Base-by-base conservation (phyloP, 2,329 filamentous ascomycete genomes). In the Diaporthe nobilis region DNA sequence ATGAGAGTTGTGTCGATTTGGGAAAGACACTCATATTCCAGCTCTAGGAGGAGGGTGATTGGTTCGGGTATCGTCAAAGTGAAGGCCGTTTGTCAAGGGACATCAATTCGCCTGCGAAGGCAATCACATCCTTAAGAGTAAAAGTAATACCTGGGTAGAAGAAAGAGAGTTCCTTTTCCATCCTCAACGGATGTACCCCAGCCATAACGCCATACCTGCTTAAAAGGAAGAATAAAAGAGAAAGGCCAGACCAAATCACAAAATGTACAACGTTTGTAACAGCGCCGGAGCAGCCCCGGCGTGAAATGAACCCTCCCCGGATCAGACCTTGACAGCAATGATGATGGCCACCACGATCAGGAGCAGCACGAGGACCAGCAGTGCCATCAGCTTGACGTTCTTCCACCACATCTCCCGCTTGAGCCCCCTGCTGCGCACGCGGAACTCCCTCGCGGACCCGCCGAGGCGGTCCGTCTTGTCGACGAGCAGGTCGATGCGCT, bases 361-460 rank as follows among this genome's bases (percentile, higher is more conserved):
- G 60, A 88, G 82, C 37, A 97, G 85, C 2, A 96, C 95, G 60
- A 98, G 82, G 5, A 85, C 88, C 77, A 96, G 82, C 80, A 99
- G 84, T 9, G 91, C 93, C 95, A 98, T 98, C 79, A 99, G 86
- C 87, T 97, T 97, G 61, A 98, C 90, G 84, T 99, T 98, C 92
- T 98, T 98, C 96, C 96, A 98, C 97, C 97, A 99, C 97, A 99
- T 98, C 85, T 93, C 91, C 82, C 97, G 90, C 87, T 97, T 94
- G 80, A 99, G 85, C 1, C 95, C 95, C 37, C 95, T 88, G 83
- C 94, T 97, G 79, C 96, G 90, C 25, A 98, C 93, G 71, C 97
- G 89, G 83, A 99, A 99, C 83, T 99, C 97, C 80, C 93, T 89
- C 72, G 97, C 95, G 83, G 92, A 97, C 39, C 94, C 95, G 20